Conservation (phyloP, 2,329 filamentous ascomycete genomes). For the Fusarium odoratissimum region DNA sequence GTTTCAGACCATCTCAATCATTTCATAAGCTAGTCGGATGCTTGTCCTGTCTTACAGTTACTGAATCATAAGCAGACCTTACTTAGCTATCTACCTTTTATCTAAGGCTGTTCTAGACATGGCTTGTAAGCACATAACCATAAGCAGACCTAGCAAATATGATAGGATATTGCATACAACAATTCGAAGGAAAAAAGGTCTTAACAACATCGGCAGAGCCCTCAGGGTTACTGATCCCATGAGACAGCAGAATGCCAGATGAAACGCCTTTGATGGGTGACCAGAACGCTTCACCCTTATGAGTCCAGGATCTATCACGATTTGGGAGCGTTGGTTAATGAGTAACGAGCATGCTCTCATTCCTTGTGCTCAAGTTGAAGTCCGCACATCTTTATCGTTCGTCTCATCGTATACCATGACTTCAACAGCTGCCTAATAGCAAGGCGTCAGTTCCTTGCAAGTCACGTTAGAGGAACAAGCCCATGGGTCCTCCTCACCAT, state of each 20-base stretch:
- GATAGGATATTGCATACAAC: neutral
- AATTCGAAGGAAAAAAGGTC: neutral
- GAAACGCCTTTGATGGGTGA: neutral
- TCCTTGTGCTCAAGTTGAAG: neutral
- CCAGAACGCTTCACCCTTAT: neutral
- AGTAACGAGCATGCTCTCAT: neutral
- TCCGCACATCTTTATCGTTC: neutral
- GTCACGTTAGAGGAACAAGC: neutral
- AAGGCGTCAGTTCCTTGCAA: conserved; percentile 1
- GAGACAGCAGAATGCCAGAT: neutral
- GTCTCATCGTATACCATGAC: neutral
- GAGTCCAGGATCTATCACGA: neutral
- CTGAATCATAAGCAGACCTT: neutral
- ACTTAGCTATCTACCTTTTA: neutral
- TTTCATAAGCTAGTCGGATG: neutral
- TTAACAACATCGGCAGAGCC: neutral
- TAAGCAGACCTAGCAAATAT: neutral
- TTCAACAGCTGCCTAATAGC: neutral
- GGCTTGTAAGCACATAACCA: neutral
- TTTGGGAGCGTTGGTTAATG: neutral
- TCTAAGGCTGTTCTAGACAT: neutral
- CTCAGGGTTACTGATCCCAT: neutral
- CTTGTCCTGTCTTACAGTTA: neutral
- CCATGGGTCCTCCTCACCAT: neutral
- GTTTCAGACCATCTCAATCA: neutral